Evolutionary conservation across 208 protist genomes (phyloP), one percentile per base, ranked within the genome.

Genomic region (Wallacemonas sp.): DNA sequence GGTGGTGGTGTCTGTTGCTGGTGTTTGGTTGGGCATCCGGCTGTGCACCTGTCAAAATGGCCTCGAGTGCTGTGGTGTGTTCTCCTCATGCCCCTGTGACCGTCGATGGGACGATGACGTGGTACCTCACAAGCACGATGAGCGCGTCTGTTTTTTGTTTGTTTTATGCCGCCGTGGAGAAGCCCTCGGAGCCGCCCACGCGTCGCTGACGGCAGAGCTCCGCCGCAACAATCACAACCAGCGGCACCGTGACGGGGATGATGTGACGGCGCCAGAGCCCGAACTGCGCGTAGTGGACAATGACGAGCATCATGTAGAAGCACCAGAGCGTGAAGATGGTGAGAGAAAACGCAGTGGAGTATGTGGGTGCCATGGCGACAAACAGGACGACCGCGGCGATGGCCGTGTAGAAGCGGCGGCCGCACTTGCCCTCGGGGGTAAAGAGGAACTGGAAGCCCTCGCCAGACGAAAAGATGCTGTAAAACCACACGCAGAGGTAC

Each of bases 401-500:
- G 39, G 59, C 59, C 25, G 44, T 48, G 42, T 52, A 50, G 29
- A 50, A 65, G 44, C 59, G 42, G 31, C 52, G 52, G 29, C 52
- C 52, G 20, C 52, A 42, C 32, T 5, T 59, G 14, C 52, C 52
- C n/a, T 59, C 52, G 29, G 52, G 52, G 14, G 52, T 59, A 29
- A 59, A 59, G 10, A 59, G 52, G 20, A 59, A 95, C 61, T 73
- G 80, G 50, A 84, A 77, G 22, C 89, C 86, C 52, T 95, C 89
- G 3, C 89, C 84, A 25, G 76, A 92, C 14, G 89, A 92, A 61
- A 92, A 95, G 29, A 95, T 76, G 7, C 91, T 87, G 70, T 93
- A 95, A 71, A 92, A 93, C 71, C 82, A 95, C 84, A 93, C 91
- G 79, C 89, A 95, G 77, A 59, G 52, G 20, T 59, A 59, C 52